Base-by-base conservation (phyloP, 306 rosid species). In the Hippophae rhamnoides region DNA sequence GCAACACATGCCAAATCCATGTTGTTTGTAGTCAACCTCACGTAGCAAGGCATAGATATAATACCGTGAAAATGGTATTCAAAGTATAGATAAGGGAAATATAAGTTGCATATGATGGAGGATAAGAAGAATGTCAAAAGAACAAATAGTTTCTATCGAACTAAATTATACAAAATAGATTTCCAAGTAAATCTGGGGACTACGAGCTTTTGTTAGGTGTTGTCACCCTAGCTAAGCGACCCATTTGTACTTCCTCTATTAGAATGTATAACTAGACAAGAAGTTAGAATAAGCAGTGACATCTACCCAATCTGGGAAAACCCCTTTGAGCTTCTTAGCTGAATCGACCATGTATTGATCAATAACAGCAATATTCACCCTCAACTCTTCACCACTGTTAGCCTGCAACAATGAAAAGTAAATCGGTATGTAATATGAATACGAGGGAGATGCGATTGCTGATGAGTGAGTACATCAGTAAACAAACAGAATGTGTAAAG, bases 261-360 rank as follows among this genome's bases (percentile, higher is more conserved):
- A 88, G 57, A 83, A 74, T 57, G 63, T 47, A 60, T 85, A 92
- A 61, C 70, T 74, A 41, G 96, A 92, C 72, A 87, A 52, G 72
- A 87, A 92, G 74, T 83, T 77, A 61, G 96, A 85, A 63, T 85
- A 80, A 5, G 95, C 78, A 73, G 14, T 9, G 7, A 85, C 85
- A 70, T 92, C 99, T 12, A 88, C 85, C 99, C 99, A 88, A 14
- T 76, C 76, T 1, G 99, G 99, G 71, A 92, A 80, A 60, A 88
- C 85, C 59, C 81, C 63, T 74, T 78, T 85, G 78, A 92, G 73
- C 78, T 74, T 82, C 82, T 80, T 83, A 43, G 82, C 80, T 58
- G 81, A 73, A 52, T 47, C 81, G 42, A 78, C 78, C 72, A 92
- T 63, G 58, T 75, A 77, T 56, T 92, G 99, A 69, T 88, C 96